Percentiles rank a stretch among this genome's conserved stretches.
phyloP scores from a whole-genome alignment of 352 stramenopile species.

The Thraustotheca clavata region DNA sequence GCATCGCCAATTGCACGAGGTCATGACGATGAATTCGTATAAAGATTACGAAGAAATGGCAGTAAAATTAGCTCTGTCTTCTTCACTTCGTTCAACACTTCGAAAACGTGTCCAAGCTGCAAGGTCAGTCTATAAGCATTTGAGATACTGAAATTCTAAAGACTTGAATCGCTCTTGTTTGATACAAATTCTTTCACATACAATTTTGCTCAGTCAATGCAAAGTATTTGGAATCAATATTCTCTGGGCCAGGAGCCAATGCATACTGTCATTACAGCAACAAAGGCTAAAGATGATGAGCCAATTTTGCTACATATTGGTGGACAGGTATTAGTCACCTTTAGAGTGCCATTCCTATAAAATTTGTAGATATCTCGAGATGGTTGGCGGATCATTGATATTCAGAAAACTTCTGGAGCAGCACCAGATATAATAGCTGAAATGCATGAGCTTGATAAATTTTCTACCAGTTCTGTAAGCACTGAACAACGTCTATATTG shows the following conservation, averaged over 20 bases:
- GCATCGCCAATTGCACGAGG: constrained; percentile 17
- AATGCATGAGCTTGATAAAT: constrained; percentile 62
- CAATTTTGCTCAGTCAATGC: constrained; percentile 40
- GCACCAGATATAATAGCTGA: constrained; percentile 44
- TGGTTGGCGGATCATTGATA: constrained; percentile 68
- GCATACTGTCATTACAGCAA: too few relatives aligned
- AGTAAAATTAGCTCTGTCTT: constrained; percentile 37
- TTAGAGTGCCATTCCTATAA: not conserved
- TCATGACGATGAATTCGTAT: constrained; percentile 50
- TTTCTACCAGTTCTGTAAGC: constrained; percentile 43
- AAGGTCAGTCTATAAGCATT: too few relatives aligned
- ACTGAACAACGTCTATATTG: not conserved
- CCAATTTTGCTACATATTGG: constrained; percentile 57
- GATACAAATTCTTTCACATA: constrained; percentile 46
- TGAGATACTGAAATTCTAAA: not conserved
- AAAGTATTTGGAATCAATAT: constrained; percentile 38
- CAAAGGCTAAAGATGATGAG: too few relatives aligned
- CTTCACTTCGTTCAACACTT: constrained; percentile 28
- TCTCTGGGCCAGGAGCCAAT: too few relatives aligned
- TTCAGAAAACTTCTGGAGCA: constrained; percentile 26
- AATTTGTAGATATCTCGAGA: not conserved
- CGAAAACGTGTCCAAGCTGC: constrained; percentile 34
- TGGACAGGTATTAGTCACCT: constrained; percentile 26
- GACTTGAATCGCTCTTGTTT: constrained; percentile 30
- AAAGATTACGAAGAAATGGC: constrained; percentile 79